Base-by-base conservation (phyloP, 768 basidiomycete species). In the Termitomyces sp. region DNA sequence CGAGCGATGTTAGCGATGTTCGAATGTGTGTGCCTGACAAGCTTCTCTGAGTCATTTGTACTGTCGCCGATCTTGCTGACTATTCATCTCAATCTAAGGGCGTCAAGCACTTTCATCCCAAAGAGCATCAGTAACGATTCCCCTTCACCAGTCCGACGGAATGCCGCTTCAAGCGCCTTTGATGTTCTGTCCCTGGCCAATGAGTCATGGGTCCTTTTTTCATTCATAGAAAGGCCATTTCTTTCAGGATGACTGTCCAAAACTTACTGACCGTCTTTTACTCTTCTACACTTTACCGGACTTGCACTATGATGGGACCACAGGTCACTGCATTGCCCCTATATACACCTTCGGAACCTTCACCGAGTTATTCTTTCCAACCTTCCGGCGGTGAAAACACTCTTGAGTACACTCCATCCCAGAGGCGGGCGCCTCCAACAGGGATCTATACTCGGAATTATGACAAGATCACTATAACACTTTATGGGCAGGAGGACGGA, bases 311-410 rank as follows among this genome's bases (percentile, higher is more conserved):
- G 51, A 8, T 48, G 31, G 55, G 54, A 42, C 26, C 24, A 15
- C 56, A 29, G 29, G 44, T 55, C 48, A 48, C 58, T 48, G 18
- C 42, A 4, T 26, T 84, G 33, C 84, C 87, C 20, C 66, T 66
- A 6, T 88, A 88, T 65, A 76, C 83, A 0, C 75, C 81, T 2
- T 79, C 84, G 6, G 69, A 70, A 2, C 80, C 81, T 28, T 75
- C 79, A 1, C 87, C 87, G 1, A 66, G 71, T 8, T 90, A 89
- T 65, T 84, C 87, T 49, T 76, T 68, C 36, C 77, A 78, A 28
- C 85, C 81, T 34, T 67, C 75, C 4, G 72, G 69, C 2, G 82
- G 78, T 28, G 87, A 89, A 62, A 72, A 73, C 54, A 73, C 74
- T 18, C 77, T 89, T 8, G 78, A 82, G 42, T 75, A 74, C 45